A percentile compares a stretch with the other conserved stretches of the same genome.
phyloP scores from a whole-genome alignment of 2,329 filamentous ascomycete species.

The Exophiala lecanii-corni region DNA sequence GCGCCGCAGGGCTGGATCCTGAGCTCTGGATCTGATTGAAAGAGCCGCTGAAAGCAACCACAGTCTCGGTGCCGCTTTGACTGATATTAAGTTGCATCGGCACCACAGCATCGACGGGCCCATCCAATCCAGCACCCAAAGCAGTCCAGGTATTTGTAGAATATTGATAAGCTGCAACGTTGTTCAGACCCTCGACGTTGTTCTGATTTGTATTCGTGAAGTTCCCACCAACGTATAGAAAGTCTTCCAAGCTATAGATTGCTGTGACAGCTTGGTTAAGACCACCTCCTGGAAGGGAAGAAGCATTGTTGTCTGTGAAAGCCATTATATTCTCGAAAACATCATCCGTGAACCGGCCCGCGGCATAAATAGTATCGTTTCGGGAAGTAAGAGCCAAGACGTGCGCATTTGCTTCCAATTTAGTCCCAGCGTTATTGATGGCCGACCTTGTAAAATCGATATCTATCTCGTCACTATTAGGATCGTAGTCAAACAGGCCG shows the following conservation, averaged over 20 bases:
- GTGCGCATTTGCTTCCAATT: constrained; percentile 62
- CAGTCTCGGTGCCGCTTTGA: constrained; percentile 61
- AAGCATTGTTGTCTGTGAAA: constrained; percentile 60
- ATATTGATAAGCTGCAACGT: constrained; percentile 72
- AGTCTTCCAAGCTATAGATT: constrained; percentile 62
- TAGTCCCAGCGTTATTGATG: constrained; percentile 70
- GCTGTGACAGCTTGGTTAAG: constrained; percentile 73
- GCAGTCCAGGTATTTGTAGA: constrained; percentile 66
- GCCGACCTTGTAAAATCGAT: constrained; percentile 65
- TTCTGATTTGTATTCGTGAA: constrained; percentile 70
- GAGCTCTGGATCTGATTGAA: constrained; percentile 72
- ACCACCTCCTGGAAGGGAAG: constrained; percentile 63
- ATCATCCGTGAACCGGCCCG: constrained; percentile 73
- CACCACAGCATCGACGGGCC: constrained; percentile 68
- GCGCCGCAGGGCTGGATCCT: constrained; percentile 55
- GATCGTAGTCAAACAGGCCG: constrained; percentile 84
- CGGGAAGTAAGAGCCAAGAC: constrained; percentile 65
- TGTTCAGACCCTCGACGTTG: constrained; percentile 55
- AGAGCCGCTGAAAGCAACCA: constrained; percentile 72
- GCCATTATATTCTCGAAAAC: constrained; percentile 71
- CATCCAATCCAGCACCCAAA: constrained; percentile 81
- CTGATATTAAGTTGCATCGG: constrained; percentile 76
- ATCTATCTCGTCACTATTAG: constrained; percentile 51
- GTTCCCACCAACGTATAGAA: constrained; percentile 75
- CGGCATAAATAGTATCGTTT: constrained; percentile 66